Evolutionary conservation across 305 asterid genomes (phyloP).

Genomic region (Fraxinus albicans): DNA sequence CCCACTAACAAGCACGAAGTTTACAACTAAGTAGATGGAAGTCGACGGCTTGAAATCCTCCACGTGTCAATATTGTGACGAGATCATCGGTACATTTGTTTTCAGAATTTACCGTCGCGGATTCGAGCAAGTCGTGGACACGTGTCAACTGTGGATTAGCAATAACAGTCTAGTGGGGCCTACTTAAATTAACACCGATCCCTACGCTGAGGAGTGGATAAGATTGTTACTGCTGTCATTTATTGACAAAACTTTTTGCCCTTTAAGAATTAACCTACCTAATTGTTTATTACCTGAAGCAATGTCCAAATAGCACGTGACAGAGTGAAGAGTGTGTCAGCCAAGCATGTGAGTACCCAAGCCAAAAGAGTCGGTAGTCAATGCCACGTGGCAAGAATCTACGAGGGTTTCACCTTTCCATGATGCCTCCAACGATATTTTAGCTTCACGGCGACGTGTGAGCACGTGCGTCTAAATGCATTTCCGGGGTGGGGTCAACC

Average conservation of each 20-base stretch:
- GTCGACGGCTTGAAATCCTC: neutral
- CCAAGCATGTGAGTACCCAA: constrained; percentile 41
- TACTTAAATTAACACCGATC: constrained; percentile 8
- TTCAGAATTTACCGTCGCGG: constrained; percentile 9
- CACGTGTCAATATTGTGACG: neutral
- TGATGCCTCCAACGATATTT: constrained; percentile 21
- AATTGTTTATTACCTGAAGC: neutral
- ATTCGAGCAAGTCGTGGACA: neutral
- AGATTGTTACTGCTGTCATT: constrained; percentile 14
- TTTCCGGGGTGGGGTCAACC: constrained; percentile 12
- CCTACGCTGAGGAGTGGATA: constrained; percentile 22
- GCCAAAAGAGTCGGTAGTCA: constrained; percentile 41
- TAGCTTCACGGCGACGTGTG: constrained; percentile 32
- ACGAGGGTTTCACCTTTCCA: constrained; percentile 2
- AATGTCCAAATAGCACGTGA: constrained; percentile 44
- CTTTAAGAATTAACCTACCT: neutral
- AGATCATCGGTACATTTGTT: neutral
- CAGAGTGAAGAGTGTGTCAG: constrained; percentile 45
- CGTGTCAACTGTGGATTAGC: neutral
- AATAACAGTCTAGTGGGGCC: neutral
- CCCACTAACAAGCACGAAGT: constrained; percentile 32
- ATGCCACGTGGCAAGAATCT: constrained; percentile 41
- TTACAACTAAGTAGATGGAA: constrained; percentile 24
- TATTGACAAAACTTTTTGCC: neutral
- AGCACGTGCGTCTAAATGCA: constrained; percentile 34